Base-by-base conservation (phyloP, 2,329 filamentous ascomycete species). In the Geoglossum cookeanum region DNA sequence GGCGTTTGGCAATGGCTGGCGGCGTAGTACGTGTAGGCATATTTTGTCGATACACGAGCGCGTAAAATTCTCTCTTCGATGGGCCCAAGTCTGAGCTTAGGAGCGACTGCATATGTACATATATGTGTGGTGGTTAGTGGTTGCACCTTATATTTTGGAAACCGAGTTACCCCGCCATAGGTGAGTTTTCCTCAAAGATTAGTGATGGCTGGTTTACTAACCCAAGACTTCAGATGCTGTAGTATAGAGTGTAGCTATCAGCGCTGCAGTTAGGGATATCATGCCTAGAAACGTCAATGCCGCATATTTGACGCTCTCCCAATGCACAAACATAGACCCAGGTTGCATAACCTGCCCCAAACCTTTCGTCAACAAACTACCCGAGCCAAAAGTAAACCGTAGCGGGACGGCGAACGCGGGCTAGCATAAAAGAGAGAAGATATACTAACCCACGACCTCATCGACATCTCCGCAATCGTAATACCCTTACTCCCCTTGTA, bases 381-480 rank as follows among this genome's bases (percentile, higher is more conserved):
- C 3, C 33, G 11, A 37, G 6, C 33, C 6, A 11, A 11, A 7
- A 37, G 6, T 7, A 37, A 7, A 37, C 33, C 33, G 33, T 7
- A 37, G 11, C 11, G 11, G 11, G 33, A 6, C 35, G 3, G 13
- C 35, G 3, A 37, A 37, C 13, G 13, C 35, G 13, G 3, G 35
- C 35, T 13, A 13, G 13, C 35, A n/a, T 11, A 44, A 44, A n/a
- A 17, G 17, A 45, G 17, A 9, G 4, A 75, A 65, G 7, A 22
- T 22, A 13, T 15, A 45, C 42, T 15, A 45, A 45, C 42, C 86
- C 85, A 91, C 48, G 77, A 77, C 52, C 85, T 76, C 84, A 91
- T 88, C 15, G 78, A 83, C 72, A 90, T 79, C 64, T 91, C 85
- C 0, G 86, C 82, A 15, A 91, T 75, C 0, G 80, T 87, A 58